phyloP scores from a whole-genome alignment of 2,329 filamentous ascomycete genomes.

The Colletotrichum navitas region DNA sequence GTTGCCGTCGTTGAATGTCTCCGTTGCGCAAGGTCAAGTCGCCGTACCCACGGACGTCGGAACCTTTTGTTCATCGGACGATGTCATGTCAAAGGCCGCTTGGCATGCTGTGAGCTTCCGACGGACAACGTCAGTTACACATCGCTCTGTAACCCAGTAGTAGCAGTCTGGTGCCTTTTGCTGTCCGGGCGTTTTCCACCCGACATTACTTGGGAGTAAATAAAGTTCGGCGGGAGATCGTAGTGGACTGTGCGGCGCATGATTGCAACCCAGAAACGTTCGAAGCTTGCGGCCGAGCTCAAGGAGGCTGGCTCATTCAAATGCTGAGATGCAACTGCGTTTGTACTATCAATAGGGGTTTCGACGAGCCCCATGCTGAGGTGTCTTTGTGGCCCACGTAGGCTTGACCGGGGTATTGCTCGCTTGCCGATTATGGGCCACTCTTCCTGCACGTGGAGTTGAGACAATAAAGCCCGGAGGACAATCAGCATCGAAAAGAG shows the following conservation, averaged over 20 bases:
- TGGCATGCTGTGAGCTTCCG: neutral
- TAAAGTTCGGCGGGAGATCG: slow-evolving; percentile 6
- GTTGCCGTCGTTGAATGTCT: neutral
- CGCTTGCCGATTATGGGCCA: neutral
- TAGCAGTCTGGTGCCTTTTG: neutral
- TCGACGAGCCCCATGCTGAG: neutral
- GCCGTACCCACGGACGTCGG: slow-evolving; percentile 5
- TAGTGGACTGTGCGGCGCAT: neutral
- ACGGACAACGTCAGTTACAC: neutral
- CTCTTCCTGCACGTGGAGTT: slow-evolving; percentile 19
- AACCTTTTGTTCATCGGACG: slow-evolving; percentile 25
- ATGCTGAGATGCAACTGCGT: neutral
- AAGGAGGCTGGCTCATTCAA: neutral
- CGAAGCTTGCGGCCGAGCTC: neutral
- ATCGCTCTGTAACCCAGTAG: neutral
- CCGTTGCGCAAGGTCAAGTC: slow-evolving; percentile 1
- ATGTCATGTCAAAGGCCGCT: slow-evolving; percentile 6
- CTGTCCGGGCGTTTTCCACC: neutral
- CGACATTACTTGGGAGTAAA: neutral
- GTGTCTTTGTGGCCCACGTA: slow-evolving; percentile 4
- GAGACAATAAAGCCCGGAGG: slow-evolving; percentile 16
- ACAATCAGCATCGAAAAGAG: slow-evolving; percentile 16
- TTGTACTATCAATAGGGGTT: neutral
- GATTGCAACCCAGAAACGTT: neutral
- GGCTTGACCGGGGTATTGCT: slow-evolving; percentile 1